Evolutionary conservation across 768 basidiomycete genomes (phyloP), one percentile per base, ranked within the genome.

Genomic region (Auricularia cornea): DNA sequence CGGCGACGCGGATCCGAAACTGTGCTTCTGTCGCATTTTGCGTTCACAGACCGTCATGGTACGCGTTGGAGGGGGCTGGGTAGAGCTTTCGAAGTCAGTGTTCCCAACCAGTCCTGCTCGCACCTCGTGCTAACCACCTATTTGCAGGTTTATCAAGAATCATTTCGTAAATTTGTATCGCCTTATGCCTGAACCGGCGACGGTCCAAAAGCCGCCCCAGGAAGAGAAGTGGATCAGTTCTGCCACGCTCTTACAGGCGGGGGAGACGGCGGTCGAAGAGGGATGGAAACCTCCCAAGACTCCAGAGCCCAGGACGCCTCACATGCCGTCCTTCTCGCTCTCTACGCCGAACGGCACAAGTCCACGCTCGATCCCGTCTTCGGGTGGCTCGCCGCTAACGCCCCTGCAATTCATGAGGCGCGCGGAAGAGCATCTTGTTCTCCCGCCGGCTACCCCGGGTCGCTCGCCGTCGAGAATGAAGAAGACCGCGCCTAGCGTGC

Each of bases 1-100:
- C 68, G 95, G 95, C 16, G 88, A 92, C 67, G 85, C 92, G 68
- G 92, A 95, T 60, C 85, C 92, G 5, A 93, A 87, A 73, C 78
- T 96, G 33, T 95, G 92, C 73, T 96, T 94, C 73, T 94, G 93
- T 73, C 84, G 94, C 30, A 96, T 96, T 56, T 76, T 96, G 30
- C 86, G 93, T 12, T 93, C 90, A 1, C 90, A 93, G 69, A 94
- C 90, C 0, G 94, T 96, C 66, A 97, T 97, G 94, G 94, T 98
- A 52, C 84, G 94, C 64, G 92, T 97, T 16, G 94, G 94, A 30
- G 95, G 95, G 38, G 95, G 95, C 20, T 98, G 94, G 94, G 78
- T 84, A 62, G 94, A 96, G 73, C 75, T 98, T 60, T 92, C 92
- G 23, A 93, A 87, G 94, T 95, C 72, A 56, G 87, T 79, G 29